Evolutionary conservation across 345 rosid species (phyloP).

Genomic region (Cochlearia excelsa): DNA sequence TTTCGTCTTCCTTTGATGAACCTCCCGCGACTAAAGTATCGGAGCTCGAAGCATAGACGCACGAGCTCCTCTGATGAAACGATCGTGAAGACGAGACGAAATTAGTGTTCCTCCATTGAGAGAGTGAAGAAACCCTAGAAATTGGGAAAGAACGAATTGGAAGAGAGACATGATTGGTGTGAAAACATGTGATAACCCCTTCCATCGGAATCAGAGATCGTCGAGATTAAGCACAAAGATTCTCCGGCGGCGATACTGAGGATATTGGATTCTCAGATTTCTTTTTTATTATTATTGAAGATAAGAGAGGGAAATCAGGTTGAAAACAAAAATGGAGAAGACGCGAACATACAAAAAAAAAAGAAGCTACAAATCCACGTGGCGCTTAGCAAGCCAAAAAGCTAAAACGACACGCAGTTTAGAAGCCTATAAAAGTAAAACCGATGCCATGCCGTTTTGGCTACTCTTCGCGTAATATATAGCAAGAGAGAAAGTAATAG

Average conservation of each 20-base stretch:
- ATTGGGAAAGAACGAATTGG: constrained; percentile 37
- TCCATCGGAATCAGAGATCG: constrained; percentile 21
- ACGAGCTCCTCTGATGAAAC: constrained; percentile 35
- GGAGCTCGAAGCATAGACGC: constrained; percentile 48
- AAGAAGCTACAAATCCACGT: background rate
- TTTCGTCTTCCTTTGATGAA: constrained; percentile 47
- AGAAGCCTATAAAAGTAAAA: no score
- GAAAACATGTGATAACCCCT: constrained; percentile 46
- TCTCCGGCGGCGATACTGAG: constrained; percentile 34
- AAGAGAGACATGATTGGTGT: constrained; percentile 44
- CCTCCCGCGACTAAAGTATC: constrained; percentile 62
- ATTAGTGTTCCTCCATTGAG: constrained; percentile 34
- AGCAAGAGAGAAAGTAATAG: no score
- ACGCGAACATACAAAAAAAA: background rate
- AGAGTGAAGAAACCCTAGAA: constrained; percentile 39
- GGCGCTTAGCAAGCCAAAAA: background rate
- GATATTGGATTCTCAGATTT: constrained; percentile 23
- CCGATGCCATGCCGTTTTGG: no score
- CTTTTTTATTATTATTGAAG: constrained; percentile 24
- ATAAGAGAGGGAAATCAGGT: constrained; percentile 39
- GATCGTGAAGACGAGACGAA: constrained; percentile 33
- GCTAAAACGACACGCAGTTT: constrained; percentile 13
- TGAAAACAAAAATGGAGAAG: constrained; percentile 34
- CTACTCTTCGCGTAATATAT: no score
- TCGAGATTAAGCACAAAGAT: background rate